Conservation (phyloP, 2,329 filamentous ascomycete species). For the Paracoccidioides brasiliensis region DNA sequence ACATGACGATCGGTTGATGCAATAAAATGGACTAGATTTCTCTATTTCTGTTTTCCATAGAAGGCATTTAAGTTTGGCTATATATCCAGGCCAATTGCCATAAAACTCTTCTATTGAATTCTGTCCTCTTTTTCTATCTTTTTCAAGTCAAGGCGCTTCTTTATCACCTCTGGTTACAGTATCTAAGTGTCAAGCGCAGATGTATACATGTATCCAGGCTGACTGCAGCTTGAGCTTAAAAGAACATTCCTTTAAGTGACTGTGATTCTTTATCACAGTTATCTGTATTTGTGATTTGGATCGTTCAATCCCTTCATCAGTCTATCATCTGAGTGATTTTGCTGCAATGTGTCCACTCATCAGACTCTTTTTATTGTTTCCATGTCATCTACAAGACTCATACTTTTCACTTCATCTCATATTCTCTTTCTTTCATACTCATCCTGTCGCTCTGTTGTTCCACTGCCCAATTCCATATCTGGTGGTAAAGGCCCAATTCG, state of each 20-base stretch:
- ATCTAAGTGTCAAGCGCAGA: background rate
- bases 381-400: background rate
- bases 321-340: background rate
- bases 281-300: background rate
- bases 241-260: background rate
- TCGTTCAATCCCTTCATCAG: background rate
- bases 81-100: background rate
- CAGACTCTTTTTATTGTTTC: background rate
- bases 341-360: background rate
- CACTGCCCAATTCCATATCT: background rate
- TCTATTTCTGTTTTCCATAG: background rate
- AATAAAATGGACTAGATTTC: background rate
- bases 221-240: background rate
- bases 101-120: background rate
- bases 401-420: background rate
- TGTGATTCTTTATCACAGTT: background rate
- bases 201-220: background rate
- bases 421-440: background rate
- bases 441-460: background rate
- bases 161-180: background rate
- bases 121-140: background rate
- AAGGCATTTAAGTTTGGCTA: background rate
- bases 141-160: background rate
- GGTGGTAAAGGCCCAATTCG: background rate
- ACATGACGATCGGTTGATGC: slow-evolving; percentile 1